Base-by-base conservation (phyloP, 83 land plant species). In the Isoetes engelmannii region DNA sequence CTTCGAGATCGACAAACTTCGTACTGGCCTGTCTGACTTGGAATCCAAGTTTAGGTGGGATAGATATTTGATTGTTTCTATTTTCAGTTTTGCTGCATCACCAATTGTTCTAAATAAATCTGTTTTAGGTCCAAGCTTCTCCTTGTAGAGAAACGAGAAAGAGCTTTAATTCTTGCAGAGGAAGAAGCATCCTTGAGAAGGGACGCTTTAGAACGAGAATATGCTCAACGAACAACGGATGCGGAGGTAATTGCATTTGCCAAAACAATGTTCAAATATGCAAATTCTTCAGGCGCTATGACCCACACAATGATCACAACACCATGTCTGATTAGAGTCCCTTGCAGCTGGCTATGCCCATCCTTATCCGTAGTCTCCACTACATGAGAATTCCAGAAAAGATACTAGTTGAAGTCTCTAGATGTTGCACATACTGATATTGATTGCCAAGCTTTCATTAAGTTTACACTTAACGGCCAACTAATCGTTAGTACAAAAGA, bases 81-180 rank as follows among this genome's bases (percentile, higher is more conserved):
- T 51, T 12, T 15, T 51, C 0, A n/a, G 12, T 51, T 12, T 15
- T 1, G 54, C 15, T 51, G 54, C 54, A 51, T 28, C 37, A 28
- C 37, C 2, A 28, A 28, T 28, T 28, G 37, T 28, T 28, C 2
- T 12, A 51, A 59, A 9, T 58, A 2, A 75, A 70, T 21, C 58
- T 75, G 20, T 67, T 15, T 7, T 57, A 78, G 80, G 59, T 45
- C 77, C 13, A 78, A 73, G 72, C 78, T 78, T 50, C 54, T 72
- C n/a, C 55, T 59, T 8, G 57, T 78, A 71, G 80, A 78, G 58
- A 78, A 78, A 47, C 69, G 80, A 47, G 80, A 78, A 63, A 67
- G 77, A 49, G 65, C 71, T 19, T 63, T 78, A 28, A 63, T 63
- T 53, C 50, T 72, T 58, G 72, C 70, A 4, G 80, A 78, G 62